These are phyloP conservation scores for Neoconidiobolus thromboides DNA, from an alignment of 371 early-diverging fungal species.

Conservation along the genomic window DNA sequence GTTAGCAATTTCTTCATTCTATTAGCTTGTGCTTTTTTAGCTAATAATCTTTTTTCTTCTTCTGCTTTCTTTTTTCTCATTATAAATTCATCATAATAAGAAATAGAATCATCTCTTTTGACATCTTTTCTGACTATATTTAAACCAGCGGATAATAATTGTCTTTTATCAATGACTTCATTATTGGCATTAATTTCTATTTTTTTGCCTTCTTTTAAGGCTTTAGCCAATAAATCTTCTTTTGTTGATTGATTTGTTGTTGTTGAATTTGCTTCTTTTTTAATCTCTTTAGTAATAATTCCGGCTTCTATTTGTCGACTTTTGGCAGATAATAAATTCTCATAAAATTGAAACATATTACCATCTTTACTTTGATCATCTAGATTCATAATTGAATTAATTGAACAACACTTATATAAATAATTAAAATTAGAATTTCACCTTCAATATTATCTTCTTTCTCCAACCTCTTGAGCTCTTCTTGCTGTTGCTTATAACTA, in stretches of 20 bases:
- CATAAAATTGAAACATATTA: constrained; percentile 21
- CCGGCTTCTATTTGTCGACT: constrained; percentile 9
- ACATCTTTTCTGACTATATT: constrained; percentile 24
- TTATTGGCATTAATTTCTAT: constrained; percentile 48
- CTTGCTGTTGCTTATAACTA: constrained; percentile 49
- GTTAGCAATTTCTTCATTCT: constrained; percentile 4
- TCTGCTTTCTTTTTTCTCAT: background rate
- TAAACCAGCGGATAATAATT: constrained; percentile 54
- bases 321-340: constrained; percentile 20
- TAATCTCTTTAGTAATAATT: constrained; percentile 6
- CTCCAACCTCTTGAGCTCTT: constrained; percentile 53
- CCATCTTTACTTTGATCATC: background rate
- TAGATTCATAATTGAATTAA: too few relatives aligned
- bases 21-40: constrained; percentile 12
- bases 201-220: constrained; percentile 21
- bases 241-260: constrained; percentile 10
- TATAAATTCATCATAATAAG: constrained; percentile 12
- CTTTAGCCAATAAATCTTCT: constrained; percentile 13
- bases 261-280: constrained; percentile 7
- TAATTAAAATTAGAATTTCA: too few relatives aligned
- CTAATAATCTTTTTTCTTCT: constrained; percentile 8
- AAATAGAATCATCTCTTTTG: constrained; percentile 17
- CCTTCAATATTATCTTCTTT: constrained; percentile 58
- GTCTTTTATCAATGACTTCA: constrained; percentile 62
- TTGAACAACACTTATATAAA: too few relatives aligned